Conservation (phyloP, 805 yeast genomes). For the Saccharomycodes ludwigii region DNA sequence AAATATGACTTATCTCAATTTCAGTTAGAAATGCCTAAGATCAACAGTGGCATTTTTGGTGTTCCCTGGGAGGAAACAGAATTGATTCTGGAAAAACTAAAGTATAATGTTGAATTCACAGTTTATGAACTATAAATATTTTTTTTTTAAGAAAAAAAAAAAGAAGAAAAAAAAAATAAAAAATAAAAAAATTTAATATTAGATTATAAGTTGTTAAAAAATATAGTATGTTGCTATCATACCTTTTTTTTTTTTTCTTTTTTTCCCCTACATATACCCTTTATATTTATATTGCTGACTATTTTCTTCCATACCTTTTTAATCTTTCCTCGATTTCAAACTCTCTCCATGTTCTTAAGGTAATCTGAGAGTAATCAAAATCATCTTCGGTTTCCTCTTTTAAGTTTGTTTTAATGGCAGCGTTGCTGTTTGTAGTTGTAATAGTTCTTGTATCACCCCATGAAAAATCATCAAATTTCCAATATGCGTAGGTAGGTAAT, state of each 20-base stretch:
- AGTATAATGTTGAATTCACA: constrained; percentile 8
- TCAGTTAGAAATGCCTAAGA: constrained; percentile 38
- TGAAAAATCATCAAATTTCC: constrained; percentile 93
- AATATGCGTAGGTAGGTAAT: constrained; percentile 73
- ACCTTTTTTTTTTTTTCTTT: no score
- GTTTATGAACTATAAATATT: constrained; percentile 20
- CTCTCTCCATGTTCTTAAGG: constrained; percentile 91
- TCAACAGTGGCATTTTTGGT: constrained; percentile 68
- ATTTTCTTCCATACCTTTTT: no score
- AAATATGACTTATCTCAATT: neutral
- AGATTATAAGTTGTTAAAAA: no score
- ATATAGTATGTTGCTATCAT: no score
- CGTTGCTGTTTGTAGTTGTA: constrained; percentile 8
- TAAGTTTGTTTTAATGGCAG: no score
- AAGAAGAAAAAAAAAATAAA: neutral
- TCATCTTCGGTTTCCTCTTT: constrained; percentile 68
- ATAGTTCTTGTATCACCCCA: constrained; percentile 95
- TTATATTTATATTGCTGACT: no score
- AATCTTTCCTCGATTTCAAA: constrained; percentile 51
- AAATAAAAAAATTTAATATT: no score
- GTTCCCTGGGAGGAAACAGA: constrained; percentile 74
- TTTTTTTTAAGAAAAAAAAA: no score
- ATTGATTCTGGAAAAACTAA: constrained; percentile 26
- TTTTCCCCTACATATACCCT: no score
- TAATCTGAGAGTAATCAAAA: constrained; percentile 82